Conservation (phyloP, 306 rosid species). For the Sechiopsis laciniata region DNA sequence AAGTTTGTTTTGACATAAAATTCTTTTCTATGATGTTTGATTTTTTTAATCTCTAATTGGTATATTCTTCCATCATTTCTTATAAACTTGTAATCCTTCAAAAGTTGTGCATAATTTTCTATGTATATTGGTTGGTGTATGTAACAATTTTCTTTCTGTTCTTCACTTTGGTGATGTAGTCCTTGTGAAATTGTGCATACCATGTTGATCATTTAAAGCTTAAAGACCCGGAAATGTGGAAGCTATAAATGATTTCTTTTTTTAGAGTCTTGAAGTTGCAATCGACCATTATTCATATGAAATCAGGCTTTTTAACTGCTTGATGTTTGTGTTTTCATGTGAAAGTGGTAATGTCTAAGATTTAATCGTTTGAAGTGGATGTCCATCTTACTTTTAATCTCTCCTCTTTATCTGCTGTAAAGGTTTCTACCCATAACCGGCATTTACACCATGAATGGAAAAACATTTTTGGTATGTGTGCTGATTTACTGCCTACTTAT, state of each 20-base stretch:
- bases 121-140: not conserved
- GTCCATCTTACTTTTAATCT: not conserved
- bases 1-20: not conserved
- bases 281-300: not conserved
- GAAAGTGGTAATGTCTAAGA: slow-evolving; percentile 13
- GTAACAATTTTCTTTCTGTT: not conserved
- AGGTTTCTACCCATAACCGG: not conserved
- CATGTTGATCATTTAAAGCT: not conserved
- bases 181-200: not conserved
- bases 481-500: too few relatives aligned
- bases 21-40: not conserved
- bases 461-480: not conserved
- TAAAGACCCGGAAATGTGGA: slow-evolving; percentile 2
- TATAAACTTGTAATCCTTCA: not conserved
- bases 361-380: not conserved
- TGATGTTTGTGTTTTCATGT: not conserved
- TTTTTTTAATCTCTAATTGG: not conserved
- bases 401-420: not conserved
- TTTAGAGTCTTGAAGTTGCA: not conserved
- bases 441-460: not conserved
- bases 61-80: not conserved
- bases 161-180: not conserved
- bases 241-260: not conserved
- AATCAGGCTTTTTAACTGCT: not conserved
- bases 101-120: not conserved